These are phyloP conservation scores for Salvia splendens DNA, from an alignment of 257 asterid species.

Conservation along the genomic window DNA sequence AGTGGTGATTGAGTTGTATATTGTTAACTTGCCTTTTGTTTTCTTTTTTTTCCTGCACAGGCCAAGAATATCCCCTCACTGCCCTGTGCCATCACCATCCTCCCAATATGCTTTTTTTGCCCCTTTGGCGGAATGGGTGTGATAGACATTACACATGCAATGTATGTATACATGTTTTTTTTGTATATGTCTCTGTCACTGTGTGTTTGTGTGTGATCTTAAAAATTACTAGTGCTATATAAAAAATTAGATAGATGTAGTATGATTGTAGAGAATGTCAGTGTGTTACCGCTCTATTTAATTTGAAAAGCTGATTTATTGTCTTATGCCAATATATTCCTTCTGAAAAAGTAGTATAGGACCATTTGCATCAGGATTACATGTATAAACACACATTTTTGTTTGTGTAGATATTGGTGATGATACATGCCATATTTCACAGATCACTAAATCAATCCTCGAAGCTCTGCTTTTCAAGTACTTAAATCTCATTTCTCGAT, in stretches of 20 bases:
- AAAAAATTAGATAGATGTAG: background rate
- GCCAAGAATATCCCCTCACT: constrained; percentile 18
- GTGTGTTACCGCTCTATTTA: background rate
- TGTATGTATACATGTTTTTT: background rate
- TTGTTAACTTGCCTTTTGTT: constrained; percentile 27
- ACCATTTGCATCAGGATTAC: background rate
- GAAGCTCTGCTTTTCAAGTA: constrained; percentile 2
- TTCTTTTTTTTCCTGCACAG: background rate
- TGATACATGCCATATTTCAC: too few relatives aligned
- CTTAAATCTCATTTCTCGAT: background rate
- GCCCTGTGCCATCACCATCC: constrained; percentile 21
- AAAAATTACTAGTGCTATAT: background rate
- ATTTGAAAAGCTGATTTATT: background rate
- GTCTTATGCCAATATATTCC: background rate
- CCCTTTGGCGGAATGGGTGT: background rate
- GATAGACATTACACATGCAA: background rate
- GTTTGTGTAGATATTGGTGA: background rate
- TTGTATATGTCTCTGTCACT: background rate
- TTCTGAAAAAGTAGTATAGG: background rate
- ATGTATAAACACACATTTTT: background rate
- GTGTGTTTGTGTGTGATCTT: background rate
- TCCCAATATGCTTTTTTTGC: constrained; percentile 4
- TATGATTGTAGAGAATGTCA: background rate
- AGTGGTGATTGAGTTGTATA: constrained; percentile 21
- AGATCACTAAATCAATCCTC: background rate